Evolutionary conservation across 2,329 filamentous ascomycete species (phyloP).

Genomic region (Xylariaceae sp.): DNA sequence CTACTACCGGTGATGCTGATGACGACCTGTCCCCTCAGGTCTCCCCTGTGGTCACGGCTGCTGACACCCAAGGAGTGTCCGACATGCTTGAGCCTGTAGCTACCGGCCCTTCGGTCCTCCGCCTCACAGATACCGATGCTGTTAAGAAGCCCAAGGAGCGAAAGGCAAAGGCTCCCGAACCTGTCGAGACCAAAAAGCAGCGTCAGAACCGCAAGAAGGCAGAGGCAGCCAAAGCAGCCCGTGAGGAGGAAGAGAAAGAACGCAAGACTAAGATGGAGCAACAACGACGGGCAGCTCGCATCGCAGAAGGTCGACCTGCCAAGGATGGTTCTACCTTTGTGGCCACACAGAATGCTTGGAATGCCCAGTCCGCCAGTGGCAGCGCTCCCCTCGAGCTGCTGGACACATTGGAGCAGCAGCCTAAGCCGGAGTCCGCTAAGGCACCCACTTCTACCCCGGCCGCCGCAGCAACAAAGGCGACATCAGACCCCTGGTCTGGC

Average conservation of each 20-base stretch:
- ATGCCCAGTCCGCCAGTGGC: conserved; percentile 46
- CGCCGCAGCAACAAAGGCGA: conserved; percentile 41
- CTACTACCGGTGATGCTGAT: conserved; percentile 77
- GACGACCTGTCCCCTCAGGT: conserved; percentile 76
- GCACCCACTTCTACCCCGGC: conserved; percentile 34
- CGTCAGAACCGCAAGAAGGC: conserved; percentile 90
- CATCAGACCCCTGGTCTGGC: conserved; percentile 53
- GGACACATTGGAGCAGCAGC: conserved; percentile 60
- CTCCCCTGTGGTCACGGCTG: conserved; percentile 67
- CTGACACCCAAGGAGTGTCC: conserved; percentile 72
- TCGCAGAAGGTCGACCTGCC: conserved; percentile 80
- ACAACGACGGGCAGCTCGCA: conserved; percentile 80
- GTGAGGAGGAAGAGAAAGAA: conserved; percentile 79
- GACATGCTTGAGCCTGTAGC: conserved; percentile 87
- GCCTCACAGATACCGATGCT: conserved; percentile 72
- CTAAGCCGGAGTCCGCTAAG: conserved; percentile 44
- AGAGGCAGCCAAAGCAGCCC: conserved; percentile 75
- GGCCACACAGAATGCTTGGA: conserved; percentile 52
- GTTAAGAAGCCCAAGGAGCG: conserved; percentile 69
- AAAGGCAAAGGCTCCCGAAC: conserved; percentile 66
- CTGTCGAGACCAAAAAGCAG: conserved; percentile 89
- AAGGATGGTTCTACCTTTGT: conserved; percentile 75
- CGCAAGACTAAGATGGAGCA: conserved; percentile 79
- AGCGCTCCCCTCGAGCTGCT: conserved; percentile 55
- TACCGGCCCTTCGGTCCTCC: conserved; percentile 74